These are phyloP conservation scores for Phialophora verrucosa DNA, from an alignment of 2,329 filamentous ascomycete genomes.

Conservation along the genomic window DNA sequence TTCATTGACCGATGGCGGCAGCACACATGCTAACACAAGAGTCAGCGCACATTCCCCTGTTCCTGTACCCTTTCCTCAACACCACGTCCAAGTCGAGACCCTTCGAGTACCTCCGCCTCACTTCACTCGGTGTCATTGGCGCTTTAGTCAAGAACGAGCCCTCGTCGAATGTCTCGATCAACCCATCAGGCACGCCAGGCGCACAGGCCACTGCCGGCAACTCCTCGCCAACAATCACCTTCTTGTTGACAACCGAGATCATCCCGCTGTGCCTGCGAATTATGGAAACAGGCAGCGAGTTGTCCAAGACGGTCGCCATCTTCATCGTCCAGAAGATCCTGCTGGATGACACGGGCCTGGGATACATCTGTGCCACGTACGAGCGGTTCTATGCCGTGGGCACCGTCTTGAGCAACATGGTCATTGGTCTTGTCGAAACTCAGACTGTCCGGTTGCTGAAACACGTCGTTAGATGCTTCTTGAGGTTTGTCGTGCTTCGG, in stretches of 20 bases:
- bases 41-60: slow-evolving; percentile 91
- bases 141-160: slow-evolving; percentile 95
- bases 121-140: slow-evolving; percentile 93
- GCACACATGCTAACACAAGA: slow-evolving; percentile 15
- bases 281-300: slow-evolving; percentile 98
- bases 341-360: slow-evolving; percentile 92
- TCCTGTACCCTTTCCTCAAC: slow-evolving; percentile 97
- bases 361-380: slow-evolving; percentile 98
- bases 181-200: slow-evolving; percentile 34
- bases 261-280: slow-evolving; percentile 96
- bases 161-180: slow-evolving; percentile 35
- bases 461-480: slow-evolving; percentile 95
- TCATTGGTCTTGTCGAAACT: slow-evolving; percentile 94
- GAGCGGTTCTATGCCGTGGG: slow-evolving; percentile 98
- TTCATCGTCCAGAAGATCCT: slow-evolving; percentile 99
- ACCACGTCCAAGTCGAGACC: slow-evolving; percentile 97
- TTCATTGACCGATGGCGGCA: neutral
- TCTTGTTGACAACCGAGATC: slow-evolving; percentile 96
- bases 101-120: slow-evolving; percentile 95
- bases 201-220: slow-evolving; percentile 33
- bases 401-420: slow-evolving; percentile 98
- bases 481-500: slow-evolving; percentile 68
- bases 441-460: slow-evolving; percentile 95
- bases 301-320: slow-evolving; percentile 98
- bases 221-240: slow-evolving; percentile 97